A percentile compares a stretch with the other conserved stretches of the same genome.
Conservation (phyloP, 78 protist genomes). For the Corallochytrium limacisporum region DNA sequence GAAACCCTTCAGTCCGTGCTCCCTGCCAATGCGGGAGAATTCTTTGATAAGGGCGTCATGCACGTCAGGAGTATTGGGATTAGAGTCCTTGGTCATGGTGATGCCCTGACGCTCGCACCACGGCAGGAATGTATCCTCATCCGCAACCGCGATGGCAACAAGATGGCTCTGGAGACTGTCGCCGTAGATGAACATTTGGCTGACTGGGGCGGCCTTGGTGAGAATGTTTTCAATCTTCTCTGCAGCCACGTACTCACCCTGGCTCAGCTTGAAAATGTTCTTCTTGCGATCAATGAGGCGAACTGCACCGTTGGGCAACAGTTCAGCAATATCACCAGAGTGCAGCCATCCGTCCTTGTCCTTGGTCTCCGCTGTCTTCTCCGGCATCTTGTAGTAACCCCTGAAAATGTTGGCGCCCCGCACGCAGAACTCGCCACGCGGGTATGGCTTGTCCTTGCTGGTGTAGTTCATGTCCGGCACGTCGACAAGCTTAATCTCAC, state of each 20-base stretch:
- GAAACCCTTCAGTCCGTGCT: background rate
- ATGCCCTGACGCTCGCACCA: background rate
- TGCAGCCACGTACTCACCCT: slow-evolving; percentile 84
- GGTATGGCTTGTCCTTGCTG: background rate
- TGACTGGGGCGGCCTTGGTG: background rate
- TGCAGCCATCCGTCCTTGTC: slow-evolving; percentile 78
- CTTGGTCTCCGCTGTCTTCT: slow-evolving; percentile 42
- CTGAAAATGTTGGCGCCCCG: slow-evolving; percentile 68
- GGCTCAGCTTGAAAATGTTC: slow-evolving; percentile 56
- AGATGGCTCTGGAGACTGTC: background rate
- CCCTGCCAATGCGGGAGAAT: background rate
- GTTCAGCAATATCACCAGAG: slow-evolving; percentile 90
- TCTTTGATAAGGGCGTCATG: background rate
- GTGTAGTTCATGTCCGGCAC: slow-evolving; percentile 4
- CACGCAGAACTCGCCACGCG: slow-evolving; percentile 74
- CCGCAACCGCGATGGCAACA: slow-evolving; percentile 51
- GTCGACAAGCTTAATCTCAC: slow-evolving; percentile 6
- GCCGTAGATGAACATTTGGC: slow-evolving; percentile 12
- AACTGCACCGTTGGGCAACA: slow-evolving; percentile 46
- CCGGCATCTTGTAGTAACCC: background rate
- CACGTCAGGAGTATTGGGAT: background rate
- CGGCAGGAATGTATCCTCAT: background rate
- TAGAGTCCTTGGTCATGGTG: background rate
- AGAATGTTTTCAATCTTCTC: slow-evolving; percentile 9
- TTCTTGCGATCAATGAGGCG: slow-evolving; percentile 85